A percentile compares a stretch with the other conserved stretches of the same genome.
Conservation (phyloP, 345 rosid species). For the Citrus sinensis region DVS_A1.0 CM039161.1:586501-587000, state of each 20-base stretch:
- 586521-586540: background rate
- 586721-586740: slow-evolving; percentile 81
- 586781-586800: slow-evolving; percentile 45
- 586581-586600: slow-evolving; percentile 4
- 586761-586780: slow-evolving; percentile 88
- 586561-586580: slow-evolving; percentile 3
- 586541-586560: slow-evolving; percentile 2
- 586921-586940: slow-evolving; percentile 81
- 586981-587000: slow-evolving; percentile 81
- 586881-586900: slow-evolving; percentile 83
- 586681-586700: slow-evolving; percentile 69
- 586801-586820: slow-evolving; percentile 64
- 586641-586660: slow-evolving; percentile 60
- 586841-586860: slow-evolving; percentile 84
- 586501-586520: background rate
- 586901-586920: slow-evolving; percentile 68
- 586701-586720: slow-evolving; percentile 95
- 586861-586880: slow-evolving; percentile 73
- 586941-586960: slow-evolving; percentile 72
- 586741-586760: slow-evolving; percentile 70
- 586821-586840: slow-evolving; percentile 48
- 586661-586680: slow-evolving; percentile 81
- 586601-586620: slow-evolving; percentile 3
- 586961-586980: slow-evolving; percentile 85
- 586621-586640: slow-evolving; percentile 12